Conservation (phyloP, 257 asterid genomes). For the Primulina tabacum region DNA sequence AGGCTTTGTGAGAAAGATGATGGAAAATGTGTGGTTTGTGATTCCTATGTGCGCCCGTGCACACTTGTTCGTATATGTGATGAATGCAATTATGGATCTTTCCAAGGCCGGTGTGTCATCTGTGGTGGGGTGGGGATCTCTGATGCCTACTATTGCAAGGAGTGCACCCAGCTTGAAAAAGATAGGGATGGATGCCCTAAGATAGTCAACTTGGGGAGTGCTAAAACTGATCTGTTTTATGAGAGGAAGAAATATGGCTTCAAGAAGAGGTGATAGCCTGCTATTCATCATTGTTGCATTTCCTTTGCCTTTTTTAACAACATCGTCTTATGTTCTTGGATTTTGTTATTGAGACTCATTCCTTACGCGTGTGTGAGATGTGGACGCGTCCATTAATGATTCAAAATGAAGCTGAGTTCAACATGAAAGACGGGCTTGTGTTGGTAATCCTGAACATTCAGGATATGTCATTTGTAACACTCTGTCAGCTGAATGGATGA, state of each 20-base stretch:
- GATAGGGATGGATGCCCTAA: conserved; percentile 80
- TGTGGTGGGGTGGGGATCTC: conserved; percentile 87
- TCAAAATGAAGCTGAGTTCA: neutral
- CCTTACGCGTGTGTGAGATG: neutral
- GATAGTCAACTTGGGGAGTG: conserved; percentile 82
- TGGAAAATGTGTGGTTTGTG: conserved; percentile 84
- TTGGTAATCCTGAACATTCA: neutral
- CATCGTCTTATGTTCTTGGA: conserved; percentile 2
- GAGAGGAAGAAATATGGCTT: conserved; percentile 87
- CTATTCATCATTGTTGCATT: neutral
- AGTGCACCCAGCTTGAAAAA: conserved; percentile 85
- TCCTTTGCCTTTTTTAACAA: neutral
- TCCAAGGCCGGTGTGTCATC: conserved; percentile 83
- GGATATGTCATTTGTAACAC: neutral
- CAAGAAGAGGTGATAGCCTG: conserved; percentile 58
- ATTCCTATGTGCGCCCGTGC: conserved; percentile 89
- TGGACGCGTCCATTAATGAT: neutral
- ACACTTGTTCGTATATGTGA: conserved; percentile 83
- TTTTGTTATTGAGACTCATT: neutral
- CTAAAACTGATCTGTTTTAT: conserved; percentile 78
- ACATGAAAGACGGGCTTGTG: neutral
- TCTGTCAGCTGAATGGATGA: neutral
- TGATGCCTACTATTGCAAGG: conserved; percentile 88
- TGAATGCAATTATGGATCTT: conserved; percentile 86
- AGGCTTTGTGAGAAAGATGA: conserved; percentile 86